These are phyloP conservation scores for Calonectria hongkongensis DNA, from an alignment of 2,329 filamentous ascomycete genomes.

Conservation along the genomic window DNA sequence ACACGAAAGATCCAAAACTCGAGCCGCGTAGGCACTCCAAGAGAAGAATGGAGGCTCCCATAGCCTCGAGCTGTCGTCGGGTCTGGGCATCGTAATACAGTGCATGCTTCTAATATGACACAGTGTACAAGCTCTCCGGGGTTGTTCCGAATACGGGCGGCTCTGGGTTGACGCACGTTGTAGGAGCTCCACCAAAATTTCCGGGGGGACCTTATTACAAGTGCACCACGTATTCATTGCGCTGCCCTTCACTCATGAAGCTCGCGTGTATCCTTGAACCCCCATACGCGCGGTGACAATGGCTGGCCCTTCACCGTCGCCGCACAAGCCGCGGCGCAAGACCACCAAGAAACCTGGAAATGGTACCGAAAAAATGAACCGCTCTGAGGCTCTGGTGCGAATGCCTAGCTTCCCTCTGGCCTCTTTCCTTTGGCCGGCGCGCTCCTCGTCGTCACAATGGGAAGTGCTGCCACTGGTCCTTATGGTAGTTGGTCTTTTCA, in stretches of 20 bases:
- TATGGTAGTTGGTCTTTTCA: constrained; percentile 92
- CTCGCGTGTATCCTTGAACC: constrained; percentile 36
- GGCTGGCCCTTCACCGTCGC: constrained; percentile 72
- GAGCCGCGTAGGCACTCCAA: background rate
- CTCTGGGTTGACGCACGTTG: constrained; percentile 34
- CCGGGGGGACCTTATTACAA: constrained; percentile 33
- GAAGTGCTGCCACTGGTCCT: constrained; percentile 90
- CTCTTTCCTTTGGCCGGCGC: constrained; percentile 94
- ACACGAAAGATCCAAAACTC: background rate
- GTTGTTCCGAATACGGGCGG: constrained; percentile 52
- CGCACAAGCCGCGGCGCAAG: constrained; percentile 77
- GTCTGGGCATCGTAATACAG: constrained; percentile 52
- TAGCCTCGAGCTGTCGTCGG: constrained; percentile 47
- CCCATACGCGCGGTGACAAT: constrained; percentile 62
- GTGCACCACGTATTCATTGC: constrained; percentile 39
- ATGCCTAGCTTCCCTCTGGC: constrained; percentile 90
- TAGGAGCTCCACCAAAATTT: constrained; percentile 47
- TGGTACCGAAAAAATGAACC: constrained; percentile 60
- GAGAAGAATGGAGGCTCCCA: constrained; percentile 3
- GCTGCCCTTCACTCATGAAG: constrained; percentile 45
- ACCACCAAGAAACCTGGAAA: constrained; percentile 70
- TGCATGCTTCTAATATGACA: constrained; percentile 31
- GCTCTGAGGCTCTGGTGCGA: constrained; percentile 68
- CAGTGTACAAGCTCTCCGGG: constrained; percentile 41
- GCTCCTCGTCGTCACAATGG: constrained; percentile 92